Conservation (phyloP, 495 filamentous ascomycete species). For the Xylaria bambusicola region DNA sequence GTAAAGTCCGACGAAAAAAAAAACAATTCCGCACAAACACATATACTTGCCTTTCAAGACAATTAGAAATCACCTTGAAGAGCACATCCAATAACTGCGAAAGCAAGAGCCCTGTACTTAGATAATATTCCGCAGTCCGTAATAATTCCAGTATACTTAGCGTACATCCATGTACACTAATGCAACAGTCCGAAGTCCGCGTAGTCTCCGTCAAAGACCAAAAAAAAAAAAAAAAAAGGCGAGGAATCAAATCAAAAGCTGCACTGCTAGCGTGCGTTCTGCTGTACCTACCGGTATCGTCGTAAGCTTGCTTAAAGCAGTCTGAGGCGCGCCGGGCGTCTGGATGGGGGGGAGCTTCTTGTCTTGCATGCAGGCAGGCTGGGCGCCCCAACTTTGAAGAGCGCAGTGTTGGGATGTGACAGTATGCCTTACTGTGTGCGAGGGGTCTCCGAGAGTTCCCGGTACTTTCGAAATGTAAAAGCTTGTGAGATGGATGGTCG, state of each 20-base stretch:
- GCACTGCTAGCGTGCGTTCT: no score
- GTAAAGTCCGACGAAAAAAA: no score
- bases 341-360: background rate
- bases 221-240: no score
- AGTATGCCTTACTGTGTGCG: conserved; percentile 14
- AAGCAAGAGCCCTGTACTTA: background rate
- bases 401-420: background rate
- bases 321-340: background rate
- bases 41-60: background rate
- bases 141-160: background rate
- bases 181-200: conserved; percentile 9
- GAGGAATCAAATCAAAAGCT: no score
- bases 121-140: conserved; percentile 11
- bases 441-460: background rate
- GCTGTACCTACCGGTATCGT: conserved; percentile 4
- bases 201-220: no score
- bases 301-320: conserved; percentile 10
- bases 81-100: no score
- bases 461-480: no score
- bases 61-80: no score
- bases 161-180: background rate
- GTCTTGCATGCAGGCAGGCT: background rate
- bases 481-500: no score
- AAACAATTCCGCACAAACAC: background rate
- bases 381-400: no score